Base-by-base conservation (phyloP, 345 rosid species). In the Triadica sebifera region DNA sequence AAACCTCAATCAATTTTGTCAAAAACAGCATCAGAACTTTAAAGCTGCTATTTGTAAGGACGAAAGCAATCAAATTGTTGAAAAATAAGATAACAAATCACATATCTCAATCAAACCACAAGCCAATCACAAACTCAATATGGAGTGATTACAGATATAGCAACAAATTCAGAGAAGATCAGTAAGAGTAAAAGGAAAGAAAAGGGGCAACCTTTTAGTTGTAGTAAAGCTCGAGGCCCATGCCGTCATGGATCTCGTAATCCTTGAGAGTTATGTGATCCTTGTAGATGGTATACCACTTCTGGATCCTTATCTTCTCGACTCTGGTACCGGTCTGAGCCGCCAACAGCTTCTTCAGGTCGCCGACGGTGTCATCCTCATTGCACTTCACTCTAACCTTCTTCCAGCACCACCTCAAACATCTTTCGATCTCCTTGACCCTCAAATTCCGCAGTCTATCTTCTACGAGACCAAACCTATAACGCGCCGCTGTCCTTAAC, bases 231-330 rank as follows among this genome's bases (percentile, higher is more conserved):
- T 81, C 84, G 38, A 81, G 84, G 29, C 84, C 84, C 84, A 81
- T 81, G 72, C 84, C 84, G 17, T 81, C 80, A 61, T 81, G 84
- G 50, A 81, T 74, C 73, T 81, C 84, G 22, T 81, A 81, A 59
- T 81, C 84, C 60, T 46, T 73, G 47, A 80, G 83, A 45, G 83
- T 80, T 20, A 80, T 80, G 57, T 79, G 82, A 66, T 79, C 82
- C 41, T 84, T 84, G 57, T 84, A 84, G 38, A 81, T 60, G 66
- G 51, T 81, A 49, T 84, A 84, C 86, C 86, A 84, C 75, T 84
- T 84, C 79, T 84, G 84, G 65, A 84, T 81, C 39, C 87, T 67
- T 20, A 86, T 84, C 87, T 86, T 86, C 70, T 86, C 84, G 0
- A 86, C 75, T 41, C 89, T 74, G 37, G 80, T 82, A 0, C 85